phyloP scores from a whole-genome alignment of 768 basidiomycete genomes.

The Mycena chlorophos region DNA sequence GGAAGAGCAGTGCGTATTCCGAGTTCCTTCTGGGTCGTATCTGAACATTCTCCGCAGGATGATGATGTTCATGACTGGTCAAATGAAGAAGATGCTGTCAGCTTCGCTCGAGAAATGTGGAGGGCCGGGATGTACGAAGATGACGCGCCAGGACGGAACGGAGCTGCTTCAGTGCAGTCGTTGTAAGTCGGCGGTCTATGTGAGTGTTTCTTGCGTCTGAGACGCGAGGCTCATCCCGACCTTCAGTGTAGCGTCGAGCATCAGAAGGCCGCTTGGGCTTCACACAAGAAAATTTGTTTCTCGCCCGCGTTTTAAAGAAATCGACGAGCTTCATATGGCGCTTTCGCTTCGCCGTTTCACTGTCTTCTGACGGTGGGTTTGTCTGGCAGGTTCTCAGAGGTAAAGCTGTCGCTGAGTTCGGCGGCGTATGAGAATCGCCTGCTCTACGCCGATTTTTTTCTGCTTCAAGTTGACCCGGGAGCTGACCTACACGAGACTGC shows the following conservation, averaged over 20 bases:
- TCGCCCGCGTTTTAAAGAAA: not conserved
- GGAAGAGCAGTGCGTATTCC: slow-evolving; percentile 27
- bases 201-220: slow-evolving; percentile 26
- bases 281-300: not conserved
- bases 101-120: slow-evolving; percentile 34
- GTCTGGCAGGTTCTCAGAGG: not conserved
- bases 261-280: slow-evolving; percentile 20
- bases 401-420: too few relatives aligned
- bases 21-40: not conserved
- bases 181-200: slow-evolving; percentile 45
- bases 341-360: not conserved
- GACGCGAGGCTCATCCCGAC: slow-evolving; percentile 3
- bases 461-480: too few relatives aligned
- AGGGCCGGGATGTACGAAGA: slow-evolving; percentile 28
- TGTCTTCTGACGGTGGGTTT: not conserved
- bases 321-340: too few relatives aligned
- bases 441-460: too few relatives aligned
- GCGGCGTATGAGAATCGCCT: too few relatives aligned
- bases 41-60: slow-evolving; percentile 20
- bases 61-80: slow-evolving; percentile 29
- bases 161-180: slow-evolving; percentile 40
- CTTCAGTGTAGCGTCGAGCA: slow-evolving; percentile 36
- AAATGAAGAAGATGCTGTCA: slow-evolving; percentile 33
- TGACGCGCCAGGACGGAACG: slow-evolving; percentile 24
- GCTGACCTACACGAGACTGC: too few relatives aligned